phyloP scores from a whole-genome alignment of 2,329 filamentous ascomycete species.

The Aspergillus tanneri region DNA sequence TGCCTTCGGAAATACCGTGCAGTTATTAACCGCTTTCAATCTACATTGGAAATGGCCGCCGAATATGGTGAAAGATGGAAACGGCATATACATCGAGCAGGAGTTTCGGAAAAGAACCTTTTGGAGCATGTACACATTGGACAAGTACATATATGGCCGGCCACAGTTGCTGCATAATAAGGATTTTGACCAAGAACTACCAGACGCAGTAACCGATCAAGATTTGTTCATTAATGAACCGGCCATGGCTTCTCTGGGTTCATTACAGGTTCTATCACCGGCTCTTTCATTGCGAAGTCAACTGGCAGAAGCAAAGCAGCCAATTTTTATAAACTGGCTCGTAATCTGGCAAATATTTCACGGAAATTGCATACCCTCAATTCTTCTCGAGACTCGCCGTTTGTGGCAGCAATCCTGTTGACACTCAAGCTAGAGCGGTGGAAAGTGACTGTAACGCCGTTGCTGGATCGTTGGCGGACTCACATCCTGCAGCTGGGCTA shows the following conservation, averaged over 20 bases:
- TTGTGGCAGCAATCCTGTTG: not conserved
- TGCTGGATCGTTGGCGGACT: not conserved
- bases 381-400: not conserved
- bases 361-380: not conserved
- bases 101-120: not conserved
- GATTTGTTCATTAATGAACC: not conserved
- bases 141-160: not conserved
- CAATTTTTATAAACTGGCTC: slow-evolving; percentile 1
- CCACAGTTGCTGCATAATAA: not conserved
- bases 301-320: no score
- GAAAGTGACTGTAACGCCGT: not conserved
- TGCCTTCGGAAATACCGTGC: not conserved
- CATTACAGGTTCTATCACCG: no score
- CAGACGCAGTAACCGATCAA: not conserved
- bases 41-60: not conserved
- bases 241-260: not conserved
- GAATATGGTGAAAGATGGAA: not conserved
- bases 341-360: not conserved
- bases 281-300: no score
- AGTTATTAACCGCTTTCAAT: not conserved
- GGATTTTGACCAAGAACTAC: not conserved
- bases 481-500: not conserved
- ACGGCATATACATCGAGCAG: not conserved
- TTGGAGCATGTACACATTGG: not conserved
- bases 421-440: not conserved